A percentile compares a stretch with the other conserved stretches of the same genome.
These are phyloP conservation scores for Penicillium sp. DNA, from an alignment of 2,329 filamentous ascomycete genomes.

Conservation along the genomic window DNA sequence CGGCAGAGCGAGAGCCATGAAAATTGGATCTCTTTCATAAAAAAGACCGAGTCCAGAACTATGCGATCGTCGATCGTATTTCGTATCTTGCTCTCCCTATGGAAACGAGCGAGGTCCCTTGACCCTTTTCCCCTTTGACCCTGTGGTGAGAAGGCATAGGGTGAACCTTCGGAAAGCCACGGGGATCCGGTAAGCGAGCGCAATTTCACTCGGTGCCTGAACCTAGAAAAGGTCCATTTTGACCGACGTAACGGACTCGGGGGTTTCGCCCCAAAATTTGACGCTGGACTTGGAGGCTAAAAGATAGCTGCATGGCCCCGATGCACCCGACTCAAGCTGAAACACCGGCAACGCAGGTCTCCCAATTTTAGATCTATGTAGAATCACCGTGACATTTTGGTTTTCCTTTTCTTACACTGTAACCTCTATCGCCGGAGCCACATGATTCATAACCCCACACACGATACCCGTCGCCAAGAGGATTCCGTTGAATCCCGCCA, in stretches of 20 bases:
- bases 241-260: not conserved
- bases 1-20: not conserved
- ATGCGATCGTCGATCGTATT: not conserved
- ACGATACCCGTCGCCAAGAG: constrained; percentile 52
- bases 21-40: not conserved
- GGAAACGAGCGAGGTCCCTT: not conserved
- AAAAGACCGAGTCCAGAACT: not conserved
- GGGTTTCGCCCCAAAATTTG: not conserved
- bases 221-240: not conserved
- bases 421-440: constrained; percentile 8
- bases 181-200: not conserved
- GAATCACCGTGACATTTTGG: not conserved
- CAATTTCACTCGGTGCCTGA: not conserved
- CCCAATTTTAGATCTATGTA: not conserved
- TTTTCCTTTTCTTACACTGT: not conserved
- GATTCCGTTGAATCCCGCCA: constrained; percentile 81
- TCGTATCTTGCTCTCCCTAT: not conserved
- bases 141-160: not conserved
- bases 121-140: not conserved
- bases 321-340: not conserved
- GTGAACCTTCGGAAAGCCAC: not conserved
- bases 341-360: not conserved
- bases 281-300: not conserved
- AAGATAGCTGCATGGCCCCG: not conserved
- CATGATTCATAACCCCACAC: constrained; percentile 27